Evolutionary conservation across 2,329 filamentous ascomycete species (phyloP), one percentile per base, ranked within the genome.

Genomic region (Tolypocladium sp.): DNA sequence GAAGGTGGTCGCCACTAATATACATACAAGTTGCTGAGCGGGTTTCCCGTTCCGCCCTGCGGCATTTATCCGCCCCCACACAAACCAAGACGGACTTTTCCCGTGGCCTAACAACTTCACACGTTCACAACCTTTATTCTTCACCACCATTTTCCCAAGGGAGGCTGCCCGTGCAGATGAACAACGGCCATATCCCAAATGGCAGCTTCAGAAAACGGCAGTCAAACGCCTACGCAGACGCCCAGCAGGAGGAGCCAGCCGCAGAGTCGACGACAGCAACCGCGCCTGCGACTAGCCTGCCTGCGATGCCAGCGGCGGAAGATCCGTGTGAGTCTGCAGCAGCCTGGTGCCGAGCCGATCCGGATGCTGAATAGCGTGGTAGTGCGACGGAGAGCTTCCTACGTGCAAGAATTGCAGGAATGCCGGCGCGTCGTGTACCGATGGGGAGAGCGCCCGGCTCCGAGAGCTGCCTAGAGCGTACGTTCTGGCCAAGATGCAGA

Each of bases 291-390:
- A 7, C 63, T 75, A 53, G 66, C 70, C 0, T 69, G 69, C 63
- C 63, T 66, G 22, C 67, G 73, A 6, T 82, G 79, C 58, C 79
- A 82, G 60, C 70, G 76, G 49, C 72, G 79, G 33, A 82, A 82
- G 67, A 81, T 81, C 64, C 74, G 74, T 53, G 77, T 77, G 69
- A 30, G 71, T 62, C 10, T 35, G 33, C 27, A 35, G 9, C 4
- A 22, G 20, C 4, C 20, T n/a, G 20, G 4, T n/a, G 5, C 8
- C 17, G 4, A 10, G 27, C 12, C 27, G 30, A 3, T 3, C 20
- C 27, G 9, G 9, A 22, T n/a, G 30, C 30, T 52, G 6, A 52
- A 6, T 4, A 9, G n/a, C 20, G 20, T 2, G 1, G 2, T 25
- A 79, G 77, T 81, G 79, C 51, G 76, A 79, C 61, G 76, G 78